Evolutionary conservation across 495 filamentous ascomycete genomes (phyloP).

Genomic region (Penicillium roqueforti): DNA sequence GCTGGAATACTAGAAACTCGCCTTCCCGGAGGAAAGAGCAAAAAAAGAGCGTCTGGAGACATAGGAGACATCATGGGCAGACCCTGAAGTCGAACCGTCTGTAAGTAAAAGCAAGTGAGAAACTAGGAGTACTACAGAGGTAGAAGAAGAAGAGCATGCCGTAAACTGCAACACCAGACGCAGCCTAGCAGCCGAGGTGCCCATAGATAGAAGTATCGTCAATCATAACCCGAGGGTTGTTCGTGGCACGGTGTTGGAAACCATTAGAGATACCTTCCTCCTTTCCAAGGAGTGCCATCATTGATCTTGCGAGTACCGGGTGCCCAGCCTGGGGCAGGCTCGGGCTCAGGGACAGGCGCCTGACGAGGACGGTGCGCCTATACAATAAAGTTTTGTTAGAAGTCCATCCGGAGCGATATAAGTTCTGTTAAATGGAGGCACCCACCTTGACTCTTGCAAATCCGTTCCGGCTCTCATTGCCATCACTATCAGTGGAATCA

Average conservation of each 20-base stretch:
- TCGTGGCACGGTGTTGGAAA: background rate
- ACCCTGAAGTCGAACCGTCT: background rate
- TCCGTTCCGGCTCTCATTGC: background rate
- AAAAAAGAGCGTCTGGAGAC: background rate
- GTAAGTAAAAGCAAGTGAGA: background rate
- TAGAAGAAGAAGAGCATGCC: background rate
- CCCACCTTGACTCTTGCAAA: slow-evolving; percentile 1
- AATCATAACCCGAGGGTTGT: background rate
- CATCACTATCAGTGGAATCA: background rate
- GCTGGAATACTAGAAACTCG: background rate
- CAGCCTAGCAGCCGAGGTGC: background rate
- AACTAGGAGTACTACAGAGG: background rate
- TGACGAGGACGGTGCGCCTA: background rate
- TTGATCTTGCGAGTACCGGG: background rate
- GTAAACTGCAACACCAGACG: background rate
- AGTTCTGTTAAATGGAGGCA: background rate
- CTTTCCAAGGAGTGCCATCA: background rate
- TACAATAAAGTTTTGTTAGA: background rate
- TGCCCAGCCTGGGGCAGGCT: background rate
- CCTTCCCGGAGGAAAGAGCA: background rate
- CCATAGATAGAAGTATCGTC: background rate
- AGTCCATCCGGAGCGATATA: background rate
- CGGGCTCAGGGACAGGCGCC: background rate
- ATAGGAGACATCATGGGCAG: background rate
- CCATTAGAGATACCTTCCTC: background rate